These are phyloP conservation scores for Mrakia hoshinonis DNA, from an alignment of 768 basidiomycete species.

Conservation along the genomic window DNA sequence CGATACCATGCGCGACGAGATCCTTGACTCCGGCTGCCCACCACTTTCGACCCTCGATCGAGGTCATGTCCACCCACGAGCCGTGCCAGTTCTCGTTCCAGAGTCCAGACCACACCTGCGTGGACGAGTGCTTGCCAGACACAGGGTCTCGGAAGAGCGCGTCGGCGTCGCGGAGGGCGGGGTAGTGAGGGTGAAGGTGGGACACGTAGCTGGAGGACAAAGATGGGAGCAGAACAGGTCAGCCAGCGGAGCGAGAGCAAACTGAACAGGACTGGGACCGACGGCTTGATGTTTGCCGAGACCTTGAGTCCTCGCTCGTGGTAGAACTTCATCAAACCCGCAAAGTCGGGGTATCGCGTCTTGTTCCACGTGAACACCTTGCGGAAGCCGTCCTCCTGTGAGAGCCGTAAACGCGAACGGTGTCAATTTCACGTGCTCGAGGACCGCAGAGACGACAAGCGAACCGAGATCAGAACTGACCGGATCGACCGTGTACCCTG, in stretches of 20 bases:
- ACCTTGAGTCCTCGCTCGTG: constrained; percentile 38
- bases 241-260: no score
- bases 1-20: constrained; percentile 37
- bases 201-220: constrained; percentile 39
- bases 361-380: constrained; percentile 24
- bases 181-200: constrained; percentile 36
- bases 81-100: constrained; percentile 35
- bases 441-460: neutral
- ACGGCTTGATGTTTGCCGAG: constrained; percentile 5
- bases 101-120: constrained; percentile 34
- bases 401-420: constrained; percentile 34
- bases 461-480: neutral
- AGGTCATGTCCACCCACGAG: constrained; percentile 39
- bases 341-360: constrained; percentile 40
- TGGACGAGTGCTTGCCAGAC: constrained; percentile 31
- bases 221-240: no score
- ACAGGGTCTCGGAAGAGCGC: constrained; percentile 37
- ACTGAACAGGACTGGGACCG: neutral
- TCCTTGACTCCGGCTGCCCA: constrained; percentile 38
- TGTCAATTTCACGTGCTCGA: constrained; percentile 32
- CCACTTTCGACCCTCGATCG: constrained; percentile 36
- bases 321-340: constrained; percentile 34
- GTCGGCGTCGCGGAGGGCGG: constrained; percentile 31
- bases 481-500: constrained; percentile 36
- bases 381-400: constrained; percentile 32